Base-by-base conservation (phyloP, 2,329 filamentous ascomycete species). In the Pestalotiopsis sp. region DNA sequence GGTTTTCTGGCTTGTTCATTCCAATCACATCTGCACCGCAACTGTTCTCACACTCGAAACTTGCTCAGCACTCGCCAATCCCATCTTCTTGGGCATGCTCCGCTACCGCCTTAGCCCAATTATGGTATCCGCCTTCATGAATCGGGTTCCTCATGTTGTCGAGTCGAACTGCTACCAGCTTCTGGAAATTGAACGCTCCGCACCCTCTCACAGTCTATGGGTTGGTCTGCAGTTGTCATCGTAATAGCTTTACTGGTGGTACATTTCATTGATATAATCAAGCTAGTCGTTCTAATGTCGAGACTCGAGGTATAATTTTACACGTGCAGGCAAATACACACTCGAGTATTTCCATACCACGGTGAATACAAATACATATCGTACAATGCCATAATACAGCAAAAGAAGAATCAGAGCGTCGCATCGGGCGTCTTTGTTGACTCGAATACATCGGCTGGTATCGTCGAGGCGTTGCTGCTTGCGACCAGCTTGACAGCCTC, bases 401-500 rank as follows among this genome's bases (percentile, higher is more conserved):
- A 9, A 9, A 23, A n/a, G 7, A n/a, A 23, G 6, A 4, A 52
- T 11, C 11, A 52, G 45, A 52, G 17, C 45, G 17, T n/a, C 45
- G 12, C 6, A n/a, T 52, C 45, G n/a, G 45, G n/a, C 0, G n/a
- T 52, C 17, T 17, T n/a, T 2, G 27, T 40, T n/a, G 59, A 31
- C 17, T 38, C 59, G 2, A 62, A n/a, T 7, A 62, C 31, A 36
- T 40, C 31, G 38, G 14, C 13, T 0, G 40, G 14, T 7, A 38
- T 64, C 3, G 20, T 38, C 62, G 4, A 7, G n/a, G 20, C n/a
- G 23, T 49, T 12, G 14, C 25, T 67, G 58, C 69, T 73, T 68
- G 77, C 70, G 6, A 80, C 12, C 41, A 75, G 71, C 62, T 78
- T 75, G 56, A 86, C 67, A 12, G 83, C 82, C 77, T 82, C 83